These are phyloP conservation scores for Mucor racemosus DNA, from an alignment of 371 early-diverging fungal genomes.

Conservation along the genomic window DNA sequence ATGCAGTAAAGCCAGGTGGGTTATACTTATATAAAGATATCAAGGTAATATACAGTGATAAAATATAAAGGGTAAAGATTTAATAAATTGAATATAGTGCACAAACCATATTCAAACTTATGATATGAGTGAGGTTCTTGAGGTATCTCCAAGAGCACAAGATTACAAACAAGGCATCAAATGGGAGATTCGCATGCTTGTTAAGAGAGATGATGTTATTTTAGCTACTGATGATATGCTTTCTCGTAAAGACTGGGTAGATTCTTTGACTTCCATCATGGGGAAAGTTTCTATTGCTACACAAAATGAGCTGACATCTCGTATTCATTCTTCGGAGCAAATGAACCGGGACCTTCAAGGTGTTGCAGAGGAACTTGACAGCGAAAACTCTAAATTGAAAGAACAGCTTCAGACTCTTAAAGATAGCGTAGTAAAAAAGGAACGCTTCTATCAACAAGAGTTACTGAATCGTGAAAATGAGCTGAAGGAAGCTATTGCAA, in stretches of 20 bases:
- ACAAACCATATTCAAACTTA: slow-evolving; percentile 53
- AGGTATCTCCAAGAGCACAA: slow-evolving; percentile 50
- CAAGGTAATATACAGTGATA: slow-evolving; percentile 34
- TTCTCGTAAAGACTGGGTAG: slow-evolving; percentile 52
- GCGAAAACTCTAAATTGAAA: slow-evolving; percentile 33
- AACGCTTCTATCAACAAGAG: slow-evolving; percentile 24
- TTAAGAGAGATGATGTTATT: slow-evolving; percentile 49
- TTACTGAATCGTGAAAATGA: slow-evolving; percentile 30
- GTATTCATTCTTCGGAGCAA: slow-evolving; percentile 43
- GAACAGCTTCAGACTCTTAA: slow-evolving; percentile 34
- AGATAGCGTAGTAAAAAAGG: slow-evolving; percentile 28
- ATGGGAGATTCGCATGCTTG: slow-evolving; percentile 53
- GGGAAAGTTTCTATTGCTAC: slow-evolving; percentile 56
- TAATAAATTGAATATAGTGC: slow-evolving; percentile 27
- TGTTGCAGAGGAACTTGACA: slow-evolving; percentile 34
- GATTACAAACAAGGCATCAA: slow-evolving; percentile 50
- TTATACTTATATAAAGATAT: slow-evolving; percentile 54
- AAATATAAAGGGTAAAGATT: not conserved
- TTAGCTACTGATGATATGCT: slow-evolving; percentile 52
- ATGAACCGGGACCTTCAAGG: slow-evolving; percentile 43
- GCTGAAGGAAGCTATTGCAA: slow-evolving; percentile 35
- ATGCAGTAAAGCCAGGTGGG: slow-evolving; percentile 51
- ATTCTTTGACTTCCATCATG: slow-evolving; percentile 54
- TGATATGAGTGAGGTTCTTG: slow-evolving; percentile 58
- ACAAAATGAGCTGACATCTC: slow-evolving; percentile 50